These are phyloP conservation scores for Verticillium alfalfae DNA, from an alignment of 2,329 filamentous ascomycete species.

Conservation along the genomic window DNA sequence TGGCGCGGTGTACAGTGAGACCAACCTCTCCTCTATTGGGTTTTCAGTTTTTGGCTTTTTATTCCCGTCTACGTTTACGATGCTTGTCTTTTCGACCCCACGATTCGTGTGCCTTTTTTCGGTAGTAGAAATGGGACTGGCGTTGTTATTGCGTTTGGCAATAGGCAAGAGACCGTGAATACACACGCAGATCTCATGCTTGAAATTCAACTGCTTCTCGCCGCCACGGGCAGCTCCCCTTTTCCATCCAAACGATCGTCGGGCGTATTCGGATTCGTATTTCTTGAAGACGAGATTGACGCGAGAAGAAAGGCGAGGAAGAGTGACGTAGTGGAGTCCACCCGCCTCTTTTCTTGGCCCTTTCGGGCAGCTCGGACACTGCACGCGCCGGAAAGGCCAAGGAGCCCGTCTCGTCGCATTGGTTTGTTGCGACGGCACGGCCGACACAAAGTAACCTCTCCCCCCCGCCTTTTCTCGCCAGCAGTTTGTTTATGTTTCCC, in stretches of 20 bases:
- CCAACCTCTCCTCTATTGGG: neutral
- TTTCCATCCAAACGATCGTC: neutral
- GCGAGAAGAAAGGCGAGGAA: neutral
- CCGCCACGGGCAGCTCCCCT: neutral
- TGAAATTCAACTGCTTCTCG: neutral
- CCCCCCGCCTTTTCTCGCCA: no score
- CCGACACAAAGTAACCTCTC: no score
- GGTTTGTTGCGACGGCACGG: no score
- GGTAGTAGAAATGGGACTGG: neutral
- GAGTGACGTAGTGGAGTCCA: neutral
- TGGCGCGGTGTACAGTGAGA: neutral
- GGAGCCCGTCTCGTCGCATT: no score
- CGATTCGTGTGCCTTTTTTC: no score
- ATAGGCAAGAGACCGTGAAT: neutral
- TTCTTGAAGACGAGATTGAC: neutral
- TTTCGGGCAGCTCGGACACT: neutral
- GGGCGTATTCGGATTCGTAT: neutral
- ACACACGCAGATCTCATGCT: no score
- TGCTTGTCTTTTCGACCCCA: neutral
- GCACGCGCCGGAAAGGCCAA: neutral
- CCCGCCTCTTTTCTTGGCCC: no score
- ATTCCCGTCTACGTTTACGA: neutral
- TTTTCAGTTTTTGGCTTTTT: neutral
- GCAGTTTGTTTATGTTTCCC: neutral
- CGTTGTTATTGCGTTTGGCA: neutral